Evolutionary conservation across 768 basidiomycete species (phyloP).

Genomic region (Boletus vermiculosoides): DNA sequence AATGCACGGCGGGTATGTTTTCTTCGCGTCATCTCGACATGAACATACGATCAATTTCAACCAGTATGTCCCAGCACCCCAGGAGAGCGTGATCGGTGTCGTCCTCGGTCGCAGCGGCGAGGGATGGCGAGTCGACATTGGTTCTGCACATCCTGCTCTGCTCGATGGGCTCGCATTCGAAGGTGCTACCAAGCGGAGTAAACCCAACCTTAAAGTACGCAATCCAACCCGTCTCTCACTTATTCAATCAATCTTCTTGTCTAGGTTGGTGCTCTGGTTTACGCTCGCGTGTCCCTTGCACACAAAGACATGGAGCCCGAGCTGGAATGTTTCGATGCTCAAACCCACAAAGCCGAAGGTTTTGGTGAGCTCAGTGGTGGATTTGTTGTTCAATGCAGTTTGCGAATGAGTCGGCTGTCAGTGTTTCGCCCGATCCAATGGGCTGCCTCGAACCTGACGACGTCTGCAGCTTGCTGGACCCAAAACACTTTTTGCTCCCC

Average conservation of each 20-base stretch:
- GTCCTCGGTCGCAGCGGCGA: constrained; percentile 82
- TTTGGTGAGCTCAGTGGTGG: constrained; percentile 94
- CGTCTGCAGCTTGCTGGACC: constrained; percentile 64
- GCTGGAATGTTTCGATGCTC: constrained; percentile 92
- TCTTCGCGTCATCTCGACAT: neutral
- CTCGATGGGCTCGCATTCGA: constrained; percentile 94
- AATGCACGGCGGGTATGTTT: constrained; percentile 76
- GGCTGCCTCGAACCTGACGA: constrained; percentile 2
- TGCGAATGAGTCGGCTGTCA: constrained; percentile 87
- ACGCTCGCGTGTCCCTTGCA: constrained; percentile 89
- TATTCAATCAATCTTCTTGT: constrained; percentile 6
- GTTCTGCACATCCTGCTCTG: constrained; percentile 78
- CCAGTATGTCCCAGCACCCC: constrained; percentile 88
- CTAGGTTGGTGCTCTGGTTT: constrained; percentile 88
- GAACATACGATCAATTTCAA: constrained; percentile 2
- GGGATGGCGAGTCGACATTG: constrained; percentile 92
- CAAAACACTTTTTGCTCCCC: constrained; percentile 79
- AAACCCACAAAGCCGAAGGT: constrained; percentile 87
- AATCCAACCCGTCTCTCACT: neutral
- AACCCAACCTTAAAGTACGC: constrained; percentile 85
- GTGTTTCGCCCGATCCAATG: constrained; percentile 15
- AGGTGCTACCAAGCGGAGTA: constrained; percentile 91
- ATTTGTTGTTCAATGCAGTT: constrained; percentile 75
- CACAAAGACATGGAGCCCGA: constrained; percentile 99
- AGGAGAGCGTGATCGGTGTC: constrained; percentile 87